A percentile compares a stretch with the other conserved stretches of the same genome.
phyloP scores from a whole-genome alignment of 1,139 yeast genomes.

The Candida sanyaensis region DNA sequence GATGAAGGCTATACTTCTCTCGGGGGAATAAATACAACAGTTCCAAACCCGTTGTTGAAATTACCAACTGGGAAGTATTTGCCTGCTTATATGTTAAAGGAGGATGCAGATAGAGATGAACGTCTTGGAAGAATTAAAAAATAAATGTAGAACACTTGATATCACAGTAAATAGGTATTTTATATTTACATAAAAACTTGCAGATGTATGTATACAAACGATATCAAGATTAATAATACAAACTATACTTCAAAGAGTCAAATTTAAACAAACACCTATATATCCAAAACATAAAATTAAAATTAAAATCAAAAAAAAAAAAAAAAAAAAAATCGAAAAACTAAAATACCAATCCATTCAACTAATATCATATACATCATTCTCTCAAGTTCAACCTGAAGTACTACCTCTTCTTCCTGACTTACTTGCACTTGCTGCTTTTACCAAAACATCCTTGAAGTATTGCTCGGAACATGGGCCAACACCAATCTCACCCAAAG shows the following conservation, averaged over 20 bases:
- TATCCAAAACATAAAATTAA: not conserved
- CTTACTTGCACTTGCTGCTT: conserved; percentile 30
- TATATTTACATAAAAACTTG: too few species aligned
- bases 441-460: conserved; percentile 37
- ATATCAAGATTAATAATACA: conserved; percentile 1
- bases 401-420: conserved; percentile 23
- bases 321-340: too few species aligned
- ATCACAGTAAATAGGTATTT: too few species aligned
- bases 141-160: conserved; percentile 1
- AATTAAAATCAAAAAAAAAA: too few species aligned
- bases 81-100: conserved; percentile 68
- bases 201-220: not conserved
- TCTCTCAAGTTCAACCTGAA: conserved; percentile 3
- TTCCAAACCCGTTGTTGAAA: conserved; percentile 61
- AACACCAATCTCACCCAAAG: conserved; percentile 77
- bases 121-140: conserved; percentile 33
- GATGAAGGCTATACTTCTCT: conserved; percentile 80
- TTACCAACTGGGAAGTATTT: conserved; percentile 29
- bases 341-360: too few species aligned
- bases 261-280: not conserved
- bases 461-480: conserved; percentile 68
- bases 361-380: not conserved
- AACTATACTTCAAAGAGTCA: not conserved
- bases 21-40: conserved; percentile 72
- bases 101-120: conserved; percentile 61